phyloP scores from a whole-genome alignment of 768 basidiomycete genomes.

The Clavaria fumosa region DNA sequence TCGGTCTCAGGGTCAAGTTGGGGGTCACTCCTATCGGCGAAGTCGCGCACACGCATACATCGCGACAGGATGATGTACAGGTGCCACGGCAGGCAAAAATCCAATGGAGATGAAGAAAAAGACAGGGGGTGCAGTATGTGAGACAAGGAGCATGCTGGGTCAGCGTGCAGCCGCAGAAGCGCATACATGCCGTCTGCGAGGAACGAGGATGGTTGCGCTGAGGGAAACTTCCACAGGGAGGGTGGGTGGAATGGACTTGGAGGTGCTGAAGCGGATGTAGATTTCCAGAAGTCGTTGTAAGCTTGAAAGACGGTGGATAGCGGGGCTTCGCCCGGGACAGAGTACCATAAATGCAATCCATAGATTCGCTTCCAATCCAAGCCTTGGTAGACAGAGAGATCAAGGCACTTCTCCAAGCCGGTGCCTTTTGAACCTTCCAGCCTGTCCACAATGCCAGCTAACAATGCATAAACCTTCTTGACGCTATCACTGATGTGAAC shows the following conservation, averaged over 20 bases:
- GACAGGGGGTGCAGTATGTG: slow-evolving; percentile 58
- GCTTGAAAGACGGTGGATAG: slow-evolving; percentile 52
- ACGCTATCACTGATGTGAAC: slow-evolving; percentile 49
- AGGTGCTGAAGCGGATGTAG: slow-evolving; percentile 28
- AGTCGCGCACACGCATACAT: slow-evolving; percentile 71
- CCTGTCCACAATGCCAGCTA: slow-evolving; percentile 55
- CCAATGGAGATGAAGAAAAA: slow-evolving; percentile 59
- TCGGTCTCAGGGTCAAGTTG: slow-evolving; percentile 22
- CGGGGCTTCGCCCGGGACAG: slow-evolving; percentile 51
- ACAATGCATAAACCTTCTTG: slow-evolving; percentile 67
- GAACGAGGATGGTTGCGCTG: slow-evolving; percentile 25
- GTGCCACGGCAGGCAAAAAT: slow-evolving; percentile 84
- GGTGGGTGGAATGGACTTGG: slow-evolving; percentile 46
- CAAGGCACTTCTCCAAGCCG: slow-evolving; percentile 33
- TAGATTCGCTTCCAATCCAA: slow-evolving; percentile 93
- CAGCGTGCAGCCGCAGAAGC: slow-evolving; percentile 64
- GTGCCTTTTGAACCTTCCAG: slow-evolving; percentile 38
- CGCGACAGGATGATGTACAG: slow-evolving; percentile 77
- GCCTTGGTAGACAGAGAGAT: slow-evolving; percentile 48
- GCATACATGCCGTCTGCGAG: slow-evolving; percentile 79
- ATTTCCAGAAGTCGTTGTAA: slow-evolving; percentile 33
- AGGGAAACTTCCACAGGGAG: slow-evolving; percentile 26
- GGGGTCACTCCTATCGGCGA: slow-evolving; percentile 60
- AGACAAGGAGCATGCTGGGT: slow-evolving; percentile 54
- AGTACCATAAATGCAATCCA: slow-evolving; percentile 85